Evolutionary conservation across 2,329 filamentous ascomycete genomes (phyloP), one percentile per base, ranked within the genome.

Genomic region (Neocucurbitaria cava): DNA sequence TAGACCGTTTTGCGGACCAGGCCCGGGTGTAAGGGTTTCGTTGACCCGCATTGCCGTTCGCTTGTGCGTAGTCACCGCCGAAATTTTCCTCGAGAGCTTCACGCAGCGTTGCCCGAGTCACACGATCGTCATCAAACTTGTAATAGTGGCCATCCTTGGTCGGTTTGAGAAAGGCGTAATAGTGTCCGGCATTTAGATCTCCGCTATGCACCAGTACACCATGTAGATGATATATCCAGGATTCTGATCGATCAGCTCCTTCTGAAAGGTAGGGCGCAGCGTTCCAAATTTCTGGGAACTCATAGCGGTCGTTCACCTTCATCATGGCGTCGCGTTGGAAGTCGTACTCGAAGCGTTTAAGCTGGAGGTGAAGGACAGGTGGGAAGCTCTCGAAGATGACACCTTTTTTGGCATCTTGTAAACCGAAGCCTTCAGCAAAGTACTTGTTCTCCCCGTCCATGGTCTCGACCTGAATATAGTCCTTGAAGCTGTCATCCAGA

Each of bases 391-490:
- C 91, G 74, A 99, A 99, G 58, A 99, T 97, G 63, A 97, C 95
- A 47, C 95, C 95, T 77, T 99, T 99, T 80, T 92, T 93, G 46
- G 95, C 95, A 74, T 99, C 95, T 73, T 99, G 95, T 36, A 98
- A 83, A 67, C 95, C 95, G 79, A 91, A 89, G 43, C 95, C 87
- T 66, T 96, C 90, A 1, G 95, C 95, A 75, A 92, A 95, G 73
- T 99, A 99, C 76, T 98, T 96, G 80, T 99, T 99, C 74, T 99
- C 96, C 36, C 95, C 95, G 64, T 98, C 93, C 76, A 99, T 89
- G 30, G 93, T 96, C 77, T 99, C 95, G 31, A 97, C 94, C 70
- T 96, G 89, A 65, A 99, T 89, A 73, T 99, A 99, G 76, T 98
- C 93, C 72, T 88, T 88, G 81, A 99, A 98, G 72, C 94, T 98